These are phyloP conservation scores for Solanum chacoense DNA, from an alignment of 305 asterid genomes.

Conservation along the genomic window DNA sequence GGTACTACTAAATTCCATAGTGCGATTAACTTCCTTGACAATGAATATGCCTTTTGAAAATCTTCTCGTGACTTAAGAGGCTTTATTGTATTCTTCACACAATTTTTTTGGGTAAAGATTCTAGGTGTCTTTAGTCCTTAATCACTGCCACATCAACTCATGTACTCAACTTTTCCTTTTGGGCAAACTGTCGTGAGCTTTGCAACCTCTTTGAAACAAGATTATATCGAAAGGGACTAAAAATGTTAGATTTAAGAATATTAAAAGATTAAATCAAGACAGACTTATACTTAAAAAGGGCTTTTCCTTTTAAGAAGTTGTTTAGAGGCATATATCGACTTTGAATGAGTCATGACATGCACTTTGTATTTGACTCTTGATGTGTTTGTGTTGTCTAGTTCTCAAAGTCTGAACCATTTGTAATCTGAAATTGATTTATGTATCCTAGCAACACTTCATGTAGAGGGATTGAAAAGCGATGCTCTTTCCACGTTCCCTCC, in stretches of 20 bases:
- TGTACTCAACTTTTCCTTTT: neutral
- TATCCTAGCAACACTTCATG: neutral
- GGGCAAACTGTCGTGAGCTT: neutral
- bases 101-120: neutral
- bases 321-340: neutral
- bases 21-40: neutral
- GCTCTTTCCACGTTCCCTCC: neutral
- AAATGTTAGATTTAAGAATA: no score
- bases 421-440: no score
- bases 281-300: neutral
- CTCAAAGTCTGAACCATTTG: neutral
- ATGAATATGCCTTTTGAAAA: neutral
- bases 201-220: neutral
- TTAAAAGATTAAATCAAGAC: neutral
- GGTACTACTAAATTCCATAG: neutral
- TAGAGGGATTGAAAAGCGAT: neutral
- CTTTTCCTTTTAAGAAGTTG: neutral
- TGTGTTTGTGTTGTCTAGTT: neutral
- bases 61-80: neutral
- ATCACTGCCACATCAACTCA: neutral
- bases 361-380: neutral
- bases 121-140: neutral
- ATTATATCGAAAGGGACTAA: neutral
- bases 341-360: neutral
- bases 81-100: neutral